phyloP scores from a whole-genome alignment of 1,139 yeast genomes.

The Schizosaccharomyces versatilis region DNA sequence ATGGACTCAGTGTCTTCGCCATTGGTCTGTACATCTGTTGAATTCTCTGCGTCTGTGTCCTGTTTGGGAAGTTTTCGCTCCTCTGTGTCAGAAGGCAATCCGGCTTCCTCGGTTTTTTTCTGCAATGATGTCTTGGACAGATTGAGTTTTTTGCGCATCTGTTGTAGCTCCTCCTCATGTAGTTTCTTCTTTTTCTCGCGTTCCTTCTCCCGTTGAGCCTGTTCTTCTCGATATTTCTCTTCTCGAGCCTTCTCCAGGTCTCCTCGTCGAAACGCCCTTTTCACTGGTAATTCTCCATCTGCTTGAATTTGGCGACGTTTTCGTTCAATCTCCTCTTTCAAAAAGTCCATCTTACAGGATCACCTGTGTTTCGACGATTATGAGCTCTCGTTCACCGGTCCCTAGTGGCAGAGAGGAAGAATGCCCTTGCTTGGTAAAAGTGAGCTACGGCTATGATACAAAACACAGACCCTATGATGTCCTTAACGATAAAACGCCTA shows the following conservation, averaged over 20 bases:
- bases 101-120: neutral
- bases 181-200: constrained; percentile 13
- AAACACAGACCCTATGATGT: neutral
- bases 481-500: neutral
- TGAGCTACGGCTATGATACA: neutral
- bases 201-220: constrained; percentile 15
- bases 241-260: constrained; percentile 15
- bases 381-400: neutral
- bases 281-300: constrained; percentile 5
- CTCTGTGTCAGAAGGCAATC: neutral
- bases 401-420: neutral
- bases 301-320: constrained; percentile 5
- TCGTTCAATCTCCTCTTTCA: constrained; percentile 9
- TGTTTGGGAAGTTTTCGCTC: neutral
- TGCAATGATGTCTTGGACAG: constrained; percentile 4
- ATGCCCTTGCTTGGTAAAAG: neutral
- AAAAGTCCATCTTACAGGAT: constrained; percentile 8
- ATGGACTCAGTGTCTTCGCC: constrained; percentile 19
- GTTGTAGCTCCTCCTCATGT: constrained; percentile 10
- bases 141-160: constrained; percentile 5
- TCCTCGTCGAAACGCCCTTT: constrained; percentile 13
- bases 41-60: neutral
- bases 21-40: neutral
- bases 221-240: constrained; percentile 14
- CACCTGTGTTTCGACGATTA: neutral